These are phyloP conservation scores for Xylariaceae sp. DNA, from an alignment of 2,329 filamentous ascomycete genomes.

Conservation along the genomic window DNA sequence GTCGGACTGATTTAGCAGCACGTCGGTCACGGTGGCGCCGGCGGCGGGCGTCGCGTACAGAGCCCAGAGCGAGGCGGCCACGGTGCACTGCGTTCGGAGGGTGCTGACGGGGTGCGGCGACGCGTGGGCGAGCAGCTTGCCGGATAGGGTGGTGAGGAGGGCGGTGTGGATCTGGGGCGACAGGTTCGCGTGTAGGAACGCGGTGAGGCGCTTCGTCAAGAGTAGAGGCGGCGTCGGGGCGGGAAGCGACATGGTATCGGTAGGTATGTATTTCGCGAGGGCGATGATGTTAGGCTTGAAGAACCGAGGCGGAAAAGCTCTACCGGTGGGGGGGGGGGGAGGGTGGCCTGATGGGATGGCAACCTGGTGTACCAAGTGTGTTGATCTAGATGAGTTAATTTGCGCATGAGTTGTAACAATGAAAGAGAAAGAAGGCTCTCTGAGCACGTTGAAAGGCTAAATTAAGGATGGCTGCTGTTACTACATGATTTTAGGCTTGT, in stretches of 20 bases:
- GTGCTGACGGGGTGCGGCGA: constrained; percentile 57
- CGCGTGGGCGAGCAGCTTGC: constrained; percentile 66
- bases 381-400: not conserved
- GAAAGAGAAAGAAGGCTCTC: not conserved
- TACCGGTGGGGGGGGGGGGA: not conserved
- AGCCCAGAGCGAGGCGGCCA: constrained; percentile 63
- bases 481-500: not conserved
- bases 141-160: constrained; percentile 61
- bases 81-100: constrained; percentile 65
- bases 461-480: not conserved
- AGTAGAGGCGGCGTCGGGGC: constrained; percentile 59
- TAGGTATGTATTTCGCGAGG: not conserved
- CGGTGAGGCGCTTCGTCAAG: constrained; percentile 66
- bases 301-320: not conserved
- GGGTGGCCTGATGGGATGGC: not conserved
- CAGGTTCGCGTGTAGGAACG: constrained; percentile 63
- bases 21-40: constrained; percentile 45
- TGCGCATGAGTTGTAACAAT: not conserved
- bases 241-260: constrained; percentile 28
- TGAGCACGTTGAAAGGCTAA: not conserved
- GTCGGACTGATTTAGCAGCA: too few relatives aligned
- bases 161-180: constrained; percentile 60
- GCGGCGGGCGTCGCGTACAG: constrained; percentile 53
- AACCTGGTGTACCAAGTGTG: not conserved
- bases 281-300: not conserved